Base-by-base conservation (phyloP, 2,329 filamentous ascomycete species). In the Talaromyces sp. region DNA sequence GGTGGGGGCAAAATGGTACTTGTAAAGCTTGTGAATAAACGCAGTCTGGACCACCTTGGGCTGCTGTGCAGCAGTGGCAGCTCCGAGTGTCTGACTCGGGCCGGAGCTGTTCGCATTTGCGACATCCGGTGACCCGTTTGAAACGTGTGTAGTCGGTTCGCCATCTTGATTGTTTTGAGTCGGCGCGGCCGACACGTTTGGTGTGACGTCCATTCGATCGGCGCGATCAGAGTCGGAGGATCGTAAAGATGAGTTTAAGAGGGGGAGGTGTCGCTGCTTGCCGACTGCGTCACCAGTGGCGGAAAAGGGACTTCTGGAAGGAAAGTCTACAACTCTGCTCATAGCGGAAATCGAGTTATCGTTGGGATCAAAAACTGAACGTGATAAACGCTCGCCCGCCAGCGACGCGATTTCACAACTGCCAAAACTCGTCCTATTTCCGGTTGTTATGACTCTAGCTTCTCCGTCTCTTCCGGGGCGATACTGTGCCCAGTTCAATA, bases 11-110 rank as follows among this genome's bases (percentile, higher is more conserved):
- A 21, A 41, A 65, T 8, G 88, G 71, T 82, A 97, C 92, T 95
- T 97, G 82, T 97, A 99, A 38, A 99, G 85, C 77, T 99, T 99
- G 76, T 99, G 94, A 65, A 99, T 97, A 71, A 99, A 99, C 24
- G 94, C 94, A 11, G 94, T 97, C 78, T 99, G 94, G 17, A 97
- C 92, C 51, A 97, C 93, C 78, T 99, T 99, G 62, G 94, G 92
- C 72, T 96, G 92, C 72, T 96, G 91, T 57, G 92, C 88, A 54
- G 79, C 77, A 58, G 75, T 74, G 70, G 77, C 80, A 70, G 79
- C 79, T 10, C 75, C 75, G 56, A 76, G 69, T 26, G 73, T 70
- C 55, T 73, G 72, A 61, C 69, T 70, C 1, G 63, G 64, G 59
- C 63, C 65, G 64, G 62, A 56, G 29, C 38, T 58, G 55, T 66